A percentile compares a stretch with the other conserved stretches of the same genome.
Conservation (phyloP, 345 rosid genomes). For the Linum tenue region DNA sequence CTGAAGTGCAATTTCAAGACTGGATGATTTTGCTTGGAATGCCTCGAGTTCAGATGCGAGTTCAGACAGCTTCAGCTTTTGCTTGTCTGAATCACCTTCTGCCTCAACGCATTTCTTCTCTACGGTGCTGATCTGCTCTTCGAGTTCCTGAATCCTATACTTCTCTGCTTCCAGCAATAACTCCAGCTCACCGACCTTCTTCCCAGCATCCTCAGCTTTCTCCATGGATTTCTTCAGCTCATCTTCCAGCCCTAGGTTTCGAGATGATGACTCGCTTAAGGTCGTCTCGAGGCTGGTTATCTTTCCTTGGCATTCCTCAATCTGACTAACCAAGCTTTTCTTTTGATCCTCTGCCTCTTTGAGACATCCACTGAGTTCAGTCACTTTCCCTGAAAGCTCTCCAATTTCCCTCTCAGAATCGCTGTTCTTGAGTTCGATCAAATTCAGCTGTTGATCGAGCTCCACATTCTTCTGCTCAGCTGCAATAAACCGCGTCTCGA, state of each 20-base stretch:
- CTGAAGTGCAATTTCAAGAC: constrained; percentile 65
- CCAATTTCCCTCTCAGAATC: constrained; percentile 11
- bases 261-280: constrained; percentile 35
- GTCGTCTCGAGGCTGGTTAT: constrained; percentile 44
- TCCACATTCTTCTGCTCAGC: constrained; percentile 66
- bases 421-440: constrained; percentile 1
- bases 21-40: constrained; percentile 49
- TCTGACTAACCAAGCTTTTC: constrained; percentile 32
- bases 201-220: constrained; percentile 49
- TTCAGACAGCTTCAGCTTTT: constrained; percentile 45
- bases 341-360: constrained; percentile 54
- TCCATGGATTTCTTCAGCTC: constrained; percentile 40
- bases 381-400: constrained; percentile 26
- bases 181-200: constrained; percentile 66
- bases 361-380: constrained; percentile 42
- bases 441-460: constrained; percentile 35
- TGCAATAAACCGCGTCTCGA: constrained; percentile 47
- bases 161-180: constrained; percentile 89
- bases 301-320: constrained; percentile 48
- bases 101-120: constrained; percentile 60
- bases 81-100: constrained; percentile 51
- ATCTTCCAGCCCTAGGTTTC: constrained; percentile 48
- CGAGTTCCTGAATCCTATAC: constrained; percentile 82
- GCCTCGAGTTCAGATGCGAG: constrained; percentile 69
- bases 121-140: constrained; percentile 54